Base-by-base conservation (phyloP, 2,329 filamentous ascomycete species). In the Fusarium sp. region DNA sequence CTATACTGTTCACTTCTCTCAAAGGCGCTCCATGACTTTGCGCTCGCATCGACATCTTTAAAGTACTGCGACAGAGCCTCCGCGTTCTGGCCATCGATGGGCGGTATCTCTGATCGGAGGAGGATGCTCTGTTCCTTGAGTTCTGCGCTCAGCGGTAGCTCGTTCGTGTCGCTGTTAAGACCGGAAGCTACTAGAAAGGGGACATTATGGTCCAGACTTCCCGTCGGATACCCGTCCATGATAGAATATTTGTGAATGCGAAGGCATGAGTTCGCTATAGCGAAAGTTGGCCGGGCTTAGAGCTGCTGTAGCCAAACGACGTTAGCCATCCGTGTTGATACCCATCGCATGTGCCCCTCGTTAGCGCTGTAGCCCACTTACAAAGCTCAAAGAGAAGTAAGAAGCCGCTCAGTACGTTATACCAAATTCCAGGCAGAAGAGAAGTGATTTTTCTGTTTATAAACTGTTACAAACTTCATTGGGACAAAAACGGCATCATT, bases 181-280 rank as follows among this genome's bases (percentile, higher is more conserved):
- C 95, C 96, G 40, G 94, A 94, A 34, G 97, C 87, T 48, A 97
- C 84, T 66, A 98, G 82, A 61, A 97, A 86, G 38, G 95, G 95
- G 75, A 97, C 86, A 81, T 96, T 97, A 82, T 96, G 94, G 78
- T 91, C 89, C 79, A 97, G 85, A 83, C 94, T 97, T 80, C 91
- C 91, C 62, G 83, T 79, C 58, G 92, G 92, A 81, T 94, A 95
- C 75, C 88, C 92, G 80, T 96, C 92, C 93, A 96, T 96, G 68
- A 73, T 77, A 65, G 61, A 62, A 65, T 62, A 16, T 65, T 62
- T 62, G 70, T 32, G 38, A 41, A 48, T 56, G 61, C 63, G 52
- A 62, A 71, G 69, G 73, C 73, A 74, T 75, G 64, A 56, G 62
- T 65, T 61, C 61, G 59, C 65, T 56, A 65, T 41, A 65, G 63